Conservation (phyloP, 73 alveolate species). For the Durusdinium trenchii region DNA sequence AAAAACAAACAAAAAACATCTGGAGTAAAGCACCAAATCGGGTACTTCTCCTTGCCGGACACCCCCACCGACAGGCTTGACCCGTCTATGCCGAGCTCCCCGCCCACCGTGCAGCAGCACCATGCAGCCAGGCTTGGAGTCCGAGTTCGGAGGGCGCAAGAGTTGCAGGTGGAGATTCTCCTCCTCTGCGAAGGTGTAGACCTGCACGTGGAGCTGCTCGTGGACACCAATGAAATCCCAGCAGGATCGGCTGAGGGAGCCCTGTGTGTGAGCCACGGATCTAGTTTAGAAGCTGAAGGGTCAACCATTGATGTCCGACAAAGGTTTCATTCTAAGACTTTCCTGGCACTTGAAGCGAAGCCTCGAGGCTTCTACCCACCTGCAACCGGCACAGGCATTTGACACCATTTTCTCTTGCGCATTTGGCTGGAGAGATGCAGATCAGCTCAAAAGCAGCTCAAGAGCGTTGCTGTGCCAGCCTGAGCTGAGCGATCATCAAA, state of each 20-base stretch:
- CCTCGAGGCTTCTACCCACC: too few species aligned
- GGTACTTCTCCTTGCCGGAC: too few species aligned
- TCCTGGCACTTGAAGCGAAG: too few species aligned
- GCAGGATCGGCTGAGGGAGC: too few species aligned
- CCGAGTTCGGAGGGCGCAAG: slow-evolving; percentile 18
- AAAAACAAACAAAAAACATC: too few species aligned
- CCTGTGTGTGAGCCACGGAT: too few species aligned
- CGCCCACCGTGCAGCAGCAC: slow-evolving; percentile 82
- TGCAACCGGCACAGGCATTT: background rate
- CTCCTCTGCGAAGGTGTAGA: slow-evolving; percentile 62
- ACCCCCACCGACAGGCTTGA: too few species aligned
- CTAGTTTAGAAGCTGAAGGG: too few species aligned
- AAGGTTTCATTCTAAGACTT: too few species aligned
- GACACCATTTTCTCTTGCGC: background rate
- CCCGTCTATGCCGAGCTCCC: background rate
- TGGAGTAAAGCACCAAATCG: too few species aligned
- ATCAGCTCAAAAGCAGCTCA: slow-evolving; percentile 17
- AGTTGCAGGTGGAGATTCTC: slow-evolving; percentile 52
- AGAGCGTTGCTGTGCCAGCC: background rate
- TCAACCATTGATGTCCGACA: too few species aligned
- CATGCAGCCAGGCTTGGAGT: slow-evolving; percentile 63
- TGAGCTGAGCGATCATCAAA: background rate
- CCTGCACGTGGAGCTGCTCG: slow-evolving; percentile 33
- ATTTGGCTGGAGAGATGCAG: background rate
- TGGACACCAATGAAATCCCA: too few species aligned